phyloP scores from a whole-genome alignment of 352 stramenopile genomes.

The Stramenopiles sp. region DNA sequence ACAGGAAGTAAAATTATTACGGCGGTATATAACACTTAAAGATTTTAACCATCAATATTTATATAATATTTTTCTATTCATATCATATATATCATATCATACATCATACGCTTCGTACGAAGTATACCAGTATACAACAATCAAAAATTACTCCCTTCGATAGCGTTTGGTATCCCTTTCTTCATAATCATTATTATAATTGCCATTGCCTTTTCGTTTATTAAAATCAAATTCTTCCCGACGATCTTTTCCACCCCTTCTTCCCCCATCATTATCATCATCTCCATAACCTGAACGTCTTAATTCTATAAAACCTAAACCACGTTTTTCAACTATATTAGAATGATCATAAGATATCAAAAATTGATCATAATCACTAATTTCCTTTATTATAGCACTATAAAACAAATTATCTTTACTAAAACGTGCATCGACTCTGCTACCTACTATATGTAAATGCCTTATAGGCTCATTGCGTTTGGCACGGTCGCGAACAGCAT shows the following conservation, averaged over 20 bases:
- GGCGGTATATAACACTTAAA: too few relatives aligned
- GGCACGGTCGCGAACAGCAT: background rate
- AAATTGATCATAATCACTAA: background rate
- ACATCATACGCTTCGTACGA: too few relatives aligned
- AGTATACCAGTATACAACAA: too few relatives aligned
- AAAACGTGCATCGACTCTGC: background rate
- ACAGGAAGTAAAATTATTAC: too few relatives aligned
- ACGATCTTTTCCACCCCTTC: background rate
- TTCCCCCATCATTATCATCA: background rate
- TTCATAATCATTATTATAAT: too few relatives aligned
- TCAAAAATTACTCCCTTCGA: too few relatives aligned
- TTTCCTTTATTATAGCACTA: background rate
- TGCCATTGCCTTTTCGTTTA: too few relatives aligned
- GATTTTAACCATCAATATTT: too few relatives aligned
- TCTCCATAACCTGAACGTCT: background rate
- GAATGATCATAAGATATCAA: background rate
- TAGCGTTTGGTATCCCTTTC: too few relatives aligned
- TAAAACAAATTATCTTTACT: background rate
- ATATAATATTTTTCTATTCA: too few relatives aligned
- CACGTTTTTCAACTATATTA: background rate
- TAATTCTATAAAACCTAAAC: slow-evolving; percentile 1
- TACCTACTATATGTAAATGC: background rate
- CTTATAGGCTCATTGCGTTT: slow-evolving; percentile 8
- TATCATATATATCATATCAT: too few relatives aligned
- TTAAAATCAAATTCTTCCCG: too few relatives aligned